A percentile compares a stretch with the other conserved stretches of the same genome.
Conservation (phyloP, 331 rosid genomes). For the Acacia pycnantha region DNA sequence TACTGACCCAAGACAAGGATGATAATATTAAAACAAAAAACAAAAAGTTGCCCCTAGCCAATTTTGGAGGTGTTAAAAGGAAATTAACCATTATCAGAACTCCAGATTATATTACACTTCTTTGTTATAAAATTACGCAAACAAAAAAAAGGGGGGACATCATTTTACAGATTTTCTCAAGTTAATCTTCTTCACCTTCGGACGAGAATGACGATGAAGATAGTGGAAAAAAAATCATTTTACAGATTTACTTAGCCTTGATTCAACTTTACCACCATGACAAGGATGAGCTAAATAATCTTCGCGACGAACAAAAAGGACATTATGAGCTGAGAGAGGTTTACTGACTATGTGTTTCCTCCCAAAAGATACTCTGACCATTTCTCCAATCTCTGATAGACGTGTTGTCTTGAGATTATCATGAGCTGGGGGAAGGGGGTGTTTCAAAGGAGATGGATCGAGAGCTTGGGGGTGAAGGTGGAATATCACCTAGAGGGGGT, state of each 20-base stretch:
- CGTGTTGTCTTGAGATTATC: slow-evolving; percentile 74
- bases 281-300: too few species aligned
- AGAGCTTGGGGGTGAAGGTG: too few species aligned
- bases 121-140: background rate
- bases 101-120: slow-evolving; percentile 29
- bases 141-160: background rate
- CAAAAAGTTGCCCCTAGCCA: background rate
- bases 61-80: background rate
- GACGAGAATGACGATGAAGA: slow-evolving; percentile 25
- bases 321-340: too few species aligned
- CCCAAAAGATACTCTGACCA: slow-evolving; percentile 75
- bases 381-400: slow-evolving; percentile 90
- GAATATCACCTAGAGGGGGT: too few species aligned
- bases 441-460: too few species aligned
- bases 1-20: too few species aligned
- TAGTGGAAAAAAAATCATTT: background rate
- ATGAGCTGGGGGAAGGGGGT: too few species aligned
- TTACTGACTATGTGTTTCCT: slow-evolving; percentile 28
- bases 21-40: too few species aligned
- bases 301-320: too few species aligned
- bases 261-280: too few species aligned
- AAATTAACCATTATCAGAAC: background rate
- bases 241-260: too few species aligned
- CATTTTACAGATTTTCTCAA: slow-evolving; percentile 35
- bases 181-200: slow-evolving; percentile 18